Percentiles rank a stretch among this genome's conserved stretches.
phyloP scores from a whole-genome alignment of 179 eudicot species.

The Beta lomatogona region DNA sequence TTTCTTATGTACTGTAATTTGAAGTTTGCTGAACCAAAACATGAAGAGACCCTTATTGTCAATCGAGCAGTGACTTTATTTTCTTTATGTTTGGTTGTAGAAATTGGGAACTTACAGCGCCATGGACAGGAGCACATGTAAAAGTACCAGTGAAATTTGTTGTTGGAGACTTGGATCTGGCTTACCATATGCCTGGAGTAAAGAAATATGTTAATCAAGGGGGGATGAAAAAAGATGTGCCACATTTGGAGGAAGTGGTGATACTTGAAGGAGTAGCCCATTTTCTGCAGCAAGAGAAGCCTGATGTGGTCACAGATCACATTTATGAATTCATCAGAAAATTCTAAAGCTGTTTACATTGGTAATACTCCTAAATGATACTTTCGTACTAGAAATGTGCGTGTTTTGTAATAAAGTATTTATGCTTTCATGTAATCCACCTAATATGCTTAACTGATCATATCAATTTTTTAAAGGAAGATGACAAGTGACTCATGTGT shows the following conservation, averaged over 20 bases:
- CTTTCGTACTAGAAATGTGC: too few relatives aligned
- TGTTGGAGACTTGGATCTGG: conserved; percentile 67
- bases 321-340: conserved; percentile 60
- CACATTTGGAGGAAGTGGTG: conserved; percentile 66
- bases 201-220: conserved; percentile 64
- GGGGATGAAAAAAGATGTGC: conserved; percentile 64
- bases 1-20: too few relatives aligned
- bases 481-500: too few relatives aligned
- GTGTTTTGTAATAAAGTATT: too few relatives aligned
- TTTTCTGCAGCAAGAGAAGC: conserved; percentile 74
- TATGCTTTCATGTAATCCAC: too few relatives aligned
- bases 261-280: conserved; percentile 78
- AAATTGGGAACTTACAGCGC: conserved; percentile 77
- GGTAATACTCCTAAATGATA: neutral
- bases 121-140: conserved; percentile 69
- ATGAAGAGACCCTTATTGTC: too few relatives aligned
- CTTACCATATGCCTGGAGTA: conserved; percentile 55
- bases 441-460: too few relatives aligned
- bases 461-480: too few relatives aligned
- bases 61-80: neutral
- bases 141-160: conserved; percentile 74
- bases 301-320: conserved; percentile 66
- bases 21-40: too few relatives aligned
- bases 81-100: conserved; percentile 28
- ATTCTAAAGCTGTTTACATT: conserved; percentile 28